Evolutionary conservation across 2,329 filamentous ascomycete species (phyloP), one percentile per base, ranked within the genome.

Genomic region (Fusarium siculi): DNA sequence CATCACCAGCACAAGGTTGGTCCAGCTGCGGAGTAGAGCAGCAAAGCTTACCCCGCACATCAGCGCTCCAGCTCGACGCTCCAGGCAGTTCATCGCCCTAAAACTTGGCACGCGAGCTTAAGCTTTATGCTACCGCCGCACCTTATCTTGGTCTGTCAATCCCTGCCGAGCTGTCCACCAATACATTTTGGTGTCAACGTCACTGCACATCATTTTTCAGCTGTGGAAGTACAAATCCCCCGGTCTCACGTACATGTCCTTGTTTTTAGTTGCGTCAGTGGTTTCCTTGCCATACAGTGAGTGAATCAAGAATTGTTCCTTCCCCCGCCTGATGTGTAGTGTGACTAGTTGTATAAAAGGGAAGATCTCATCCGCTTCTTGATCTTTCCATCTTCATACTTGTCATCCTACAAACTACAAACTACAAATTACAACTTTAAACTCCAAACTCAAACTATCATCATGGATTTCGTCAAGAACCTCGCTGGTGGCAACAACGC

Each of bases 391-490:
- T 49, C 32, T 32, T 42, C 36, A 56, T 52, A 55, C 49, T 23
- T 19, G 34, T 53, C 44, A 15, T 14, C 32, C 23, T 40, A 49
- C 23, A 18, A 10, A 28, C 11, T 21, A 23, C 25, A 30, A n/a
- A 54, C 9, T 6, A 34, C 47, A n/a, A 11, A n/a, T 40, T n/a
- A 57, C 39, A 25, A 42, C n/a, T 6, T 25, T 7, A 12, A 49
- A 49, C 30, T 30, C 30, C 10, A 30, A 30, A 12, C n/a, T 7
- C 37, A n/a, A n/a, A 32, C 8, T 15, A 63, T 63, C 76, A 82
- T 37, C 70, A 90, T 90, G 88, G 87, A 90, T 76, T 87, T 86
- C 77, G 75, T 90, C 79, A 89, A 88, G 77, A 88, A 86, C 66
- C 64, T 88, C 63, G 78, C 84, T 59, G 82, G 85, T 60, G 80